These are phyloP conservation scores for Termitomyces bulborhizus DNA, from an alignment of 768 basidiomycete genomes.

Conservation along the genomic window DNA sequence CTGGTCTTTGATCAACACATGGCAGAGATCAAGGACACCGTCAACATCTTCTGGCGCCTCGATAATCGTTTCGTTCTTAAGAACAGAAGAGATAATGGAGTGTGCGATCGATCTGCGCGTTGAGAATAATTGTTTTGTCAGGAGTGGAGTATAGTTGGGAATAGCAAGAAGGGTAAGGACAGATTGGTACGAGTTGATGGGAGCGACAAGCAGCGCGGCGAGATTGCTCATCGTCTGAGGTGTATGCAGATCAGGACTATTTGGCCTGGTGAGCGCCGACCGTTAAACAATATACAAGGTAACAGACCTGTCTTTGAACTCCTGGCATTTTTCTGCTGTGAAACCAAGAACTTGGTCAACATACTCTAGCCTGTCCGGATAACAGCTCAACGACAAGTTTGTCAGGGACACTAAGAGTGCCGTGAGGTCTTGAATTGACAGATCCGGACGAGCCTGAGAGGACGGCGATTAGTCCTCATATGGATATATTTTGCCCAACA, in stretches of 20 bases:
- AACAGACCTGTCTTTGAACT: constrained; percentile 69
- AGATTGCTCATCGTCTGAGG: constrained; percentile 86
- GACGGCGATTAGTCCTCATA: not conserved
- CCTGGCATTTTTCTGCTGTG: constrained; percentile 79
- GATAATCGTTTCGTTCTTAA: constrained; percentile 95
- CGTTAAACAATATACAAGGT: not conserved
- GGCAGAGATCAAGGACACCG: constrained; percentile 88
- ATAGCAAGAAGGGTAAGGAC: constrained; percentile 96
- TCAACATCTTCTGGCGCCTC: constrained; percentile 93
- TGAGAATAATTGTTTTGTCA: constrained; percentile 81
- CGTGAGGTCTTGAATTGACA: constrained; percentile 96
- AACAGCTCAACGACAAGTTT: constrained; percentile 93
- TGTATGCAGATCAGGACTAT: constrained; percentile 82
- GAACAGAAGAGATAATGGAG: constrained; percentile 87
- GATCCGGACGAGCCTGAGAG: constrained; percentile 85
- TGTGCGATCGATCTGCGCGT: constrained; percentile 92
- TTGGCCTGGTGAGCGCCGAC: constrained; percentile 1
- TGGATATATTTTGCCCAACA: not conserved
- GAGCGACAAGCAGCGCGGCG: constrained; percentile 86
- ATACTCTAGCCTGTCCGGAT: constrained; percentile 95
- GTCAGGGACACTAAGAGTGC: constrained; percentile 93
- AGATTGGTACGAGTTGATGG: constrained; percentile 94
- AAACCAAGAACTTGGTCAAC: constrained; percentile 94
- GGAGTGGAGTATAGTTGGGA: constrained; percentile 80
- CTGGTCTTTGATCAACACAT: constrained; percentile 87